Percentiles rank a stretch among this genome's conserved stretches.
Conservation (phyloP, 805 yeast species). For the Yamadazyma ubonensis region DNA sequence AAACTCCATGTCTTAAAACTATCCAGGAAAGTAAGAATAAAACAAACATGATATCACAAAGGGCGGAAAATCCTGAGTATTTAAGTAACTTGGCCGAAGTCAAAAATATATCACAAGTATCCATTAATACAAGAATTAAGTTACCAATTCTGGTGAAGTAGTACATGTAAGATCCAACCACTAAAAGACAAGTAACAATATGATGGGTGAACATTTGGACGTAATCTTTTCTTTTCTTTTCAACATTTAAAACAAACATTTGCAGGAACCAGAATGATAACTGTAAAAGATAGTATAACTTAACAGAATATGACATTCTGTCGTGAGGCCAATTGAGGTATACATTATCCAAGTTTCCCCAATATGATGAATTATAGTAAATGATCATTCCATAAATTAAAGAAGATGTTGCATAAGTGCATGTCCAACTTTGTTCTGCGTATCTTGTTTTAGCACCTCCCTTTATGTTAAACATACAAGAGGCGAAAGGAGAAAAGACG, state of each 20-base stretch:
- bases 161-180: constrained; percentile 69
- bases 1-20: constrained; percentile 67
- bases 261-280: constrained; percentile 83
- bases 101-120: constrained; percentile 71
- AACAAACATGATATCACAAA: constrained; percentile 70
- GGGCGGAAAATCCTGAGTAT: constrained; percentile 58
- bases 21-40: constrained; percentile 71
- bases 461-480: constrained; percentile 38
- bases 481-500: constrained; percentile 58
- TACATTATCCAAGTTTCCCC: constrained; percentile 53
- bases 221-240: constrained; percentile 78
- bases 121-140: constrained; percentile 76
- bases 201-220: constrained; percentile 87
- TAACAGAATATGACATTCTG: constrained; percentile 50
- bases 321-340: constrained; percentile 77
- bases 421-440: constrained; percentile 85
- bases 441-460: constrained; percentile 63
- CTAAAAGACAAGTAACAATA: constrained; percentile 68
- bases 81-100: constrained; percentile 74
- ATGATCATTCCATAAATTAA: constrained; percentile 58
- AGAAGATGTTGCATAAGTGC: constrained; percentile 56
- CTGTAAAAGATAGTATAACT: constrained; percentile 69
- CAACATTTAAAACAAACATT: constrained; percentile 71
- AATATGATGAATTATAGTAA: constrained; percentile 59
- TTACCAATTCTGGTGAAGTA: constrained; percentile 79